A percentile compares a stretch with the other conserved stretches of the same genome.
Conservation (phyloP, 2,329 filamentous ascomycete species). For the Saccharata proteae region DNA sequence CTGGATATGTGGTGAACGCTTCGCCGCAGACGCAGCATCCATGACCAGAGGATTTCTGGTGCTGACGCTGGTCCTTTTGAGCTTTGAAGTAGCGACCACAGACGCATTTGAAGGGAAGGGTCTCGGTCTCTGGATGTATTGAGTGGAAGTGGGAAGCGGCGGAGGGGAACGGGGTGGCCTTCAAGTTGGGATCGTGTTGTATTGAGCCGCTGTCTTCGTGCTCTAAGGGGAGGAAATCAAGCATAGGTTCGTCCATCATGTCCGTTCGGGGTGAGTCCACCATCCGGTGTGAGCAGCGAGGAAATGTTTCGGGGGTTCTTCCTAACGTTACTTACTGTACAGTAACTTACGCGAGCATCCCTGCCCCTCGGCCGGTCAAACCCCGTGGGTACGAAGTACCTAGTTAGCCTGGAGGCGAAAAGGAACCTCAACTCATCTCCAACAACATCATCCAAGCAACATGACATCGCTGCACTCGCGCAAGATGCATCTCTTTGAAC, state of each 20-base stretch:
- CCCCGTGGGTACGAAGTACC: no score
- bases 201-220: not conserved
- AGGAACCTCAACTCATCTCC: no score
- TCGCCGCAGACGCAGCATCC: constrained; percentile 8
- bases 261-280: no score
- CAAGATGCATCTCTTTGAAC: no score
- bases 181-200: not conserved
- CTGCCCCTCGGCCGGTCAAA: no score
- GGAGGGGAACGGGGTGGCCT: not conserved
- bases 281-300: no score
- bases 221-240: constrained; percentile 6
- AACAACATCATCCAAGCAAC: no score
- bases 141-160: constrained; percentile 5
- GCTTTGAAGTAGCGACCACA: constrained; percentile 8
- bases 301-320: no score
- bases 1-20: constrained; percentile 4
- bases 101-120: constrained; percentile 4
- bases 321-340: no score
- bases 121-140: constrained; percentile 6
- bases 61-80: constrained; percentile 2
- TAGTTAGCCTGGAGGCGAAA: no score
- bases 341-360: no score
- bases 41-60: constrained; percentile 7
- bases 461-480: no score
- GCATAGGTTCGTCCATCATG: constrained; percentile 3